Conservation (phyloP, 257 asterid species). For the Salvia hispanica region DNA sequence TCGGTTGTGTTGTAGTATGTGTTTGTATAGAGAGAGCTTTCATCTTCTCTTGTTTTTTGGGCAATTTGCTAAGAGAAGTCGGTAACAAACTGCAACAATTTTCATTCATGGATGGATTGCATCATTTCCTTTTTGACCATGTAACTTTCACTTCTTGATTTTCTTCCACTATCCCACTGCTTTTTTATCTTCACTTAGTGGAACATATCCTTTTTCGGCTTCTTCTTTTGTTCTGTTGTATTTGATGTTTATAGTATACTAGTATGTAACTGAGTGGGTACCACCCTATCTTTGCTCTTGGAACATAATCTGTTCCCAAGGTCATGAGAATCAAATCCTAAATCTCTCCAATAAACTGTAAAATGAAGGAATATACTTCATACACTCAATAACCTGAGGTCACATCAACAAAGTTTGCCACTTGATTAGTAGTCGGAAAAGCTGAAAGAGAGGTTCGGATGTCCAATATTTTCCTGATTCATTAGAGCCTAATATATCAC, state of each 20-base stretch:
- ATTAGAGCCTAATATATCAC: neutral
- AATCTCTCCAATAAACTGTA: neutral
- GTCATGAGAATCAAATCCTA: too few species aligned
- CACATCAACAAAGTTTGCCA: neutral
- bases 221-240: neutral
- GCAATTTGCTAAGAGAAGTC: slow-evolving; percentile 47
- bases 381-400: neutral
- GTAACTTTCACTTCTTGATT: neutral
- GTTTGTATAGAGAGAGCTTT: slow-evolving; percentile 54
- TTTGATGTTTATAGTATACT: neutral
- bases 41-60: slow-evolving; percentile 44
- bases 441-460: neutral
- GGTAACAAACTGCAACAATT: slow-evolving; percentile 26
- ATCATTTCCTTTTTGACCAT: slow-evolving; percentile 24
- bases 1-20: slow-evolving; percentile 27
- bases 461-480: neutral
- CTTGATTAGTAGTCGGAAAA: neutral
- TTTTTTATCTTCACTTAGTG: neutral
- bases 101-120: slow-evolving; percentile 31
- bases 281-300: too few species aligned
- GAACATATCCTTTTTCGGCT: too few species aligned
- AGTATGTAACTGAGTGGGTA: too few species aligned
- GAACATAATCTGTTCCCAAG: neutral
- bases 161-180: neutral
- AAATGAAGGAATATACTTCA: neutral